Percentiles rank a stretch among this genome's conserved stretches.
These are phyloP conservation scores for Termitomyces sp. DNA, from an alignment of 768 basidiomycete genomes.

Conservation along the genomic window DNA sequence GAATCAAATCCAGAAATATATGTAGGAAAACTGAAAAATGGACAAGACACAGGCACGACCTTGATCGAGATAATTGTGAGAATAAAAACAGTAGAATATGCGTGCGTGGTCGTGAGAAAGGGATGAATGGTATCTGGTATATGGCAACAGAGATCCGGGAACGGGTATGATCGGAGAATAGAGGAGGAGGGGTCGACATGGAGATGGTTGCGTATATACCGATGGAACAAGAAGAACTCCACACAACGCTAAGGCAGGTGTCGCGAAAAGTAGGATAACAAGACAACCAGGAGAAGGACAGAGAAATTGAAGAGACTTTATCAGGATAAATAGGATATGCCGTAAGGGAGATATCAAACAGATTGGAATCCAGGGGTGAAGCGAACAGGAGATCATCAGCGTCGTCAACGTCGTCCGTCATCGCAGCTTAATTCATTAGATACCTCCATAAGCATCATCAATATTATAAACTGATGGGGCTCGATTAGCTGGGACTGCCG, in stretches of 20 bases:
- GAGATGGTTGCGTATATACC: slow-evolving; percentile 3
- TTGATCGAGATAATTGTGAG: slow-evolving; percentile 6
- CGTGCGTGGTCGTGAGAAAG: slow-evolving; percentile 9
- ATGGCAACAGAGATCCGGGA: slow-evolving; percentile 8
- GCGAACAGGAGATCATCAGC: slow-evolving; percentile 3
- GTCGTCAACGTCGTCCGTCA: slow-evolving; percentile 6
- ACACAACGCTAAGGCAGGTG: not conserved
- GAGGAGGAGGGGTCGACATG: not conserved
- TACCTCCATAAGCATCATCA: slow-evolving; percentile 36
- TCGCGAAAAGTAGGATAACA: not conserved
- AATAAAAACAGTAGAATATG: not conserved
- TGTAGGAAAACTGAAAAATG: not conserved
- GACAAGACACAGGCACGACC: slow-evolving; percentile 12
- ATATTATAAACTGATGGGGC: slow-evolving; percentile 18
- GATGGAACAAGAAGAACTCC: not conserved
- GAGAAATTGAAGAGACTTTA: not conserved
- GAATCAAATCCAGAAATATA: not conserved
- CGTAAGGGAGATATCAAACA: not conserved
- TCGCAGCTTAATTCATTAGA: slow-evolving; percentile 19
- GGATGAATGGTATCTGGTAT: slow-evolving; percentile 12
- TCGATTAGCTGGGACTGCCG: slow-evolving; percentile 18
- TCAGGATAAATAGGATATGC: slow-evolving; percentile 6
- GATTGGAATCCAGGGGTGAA: not conserved
- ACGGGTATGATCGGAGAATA: not conserved
- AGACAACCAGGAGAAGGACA: not conserved